Evolutionary conservation across 169 alveolate species (phyloP).

Genomic region (Cyclospora cayetanensis): DNA sequence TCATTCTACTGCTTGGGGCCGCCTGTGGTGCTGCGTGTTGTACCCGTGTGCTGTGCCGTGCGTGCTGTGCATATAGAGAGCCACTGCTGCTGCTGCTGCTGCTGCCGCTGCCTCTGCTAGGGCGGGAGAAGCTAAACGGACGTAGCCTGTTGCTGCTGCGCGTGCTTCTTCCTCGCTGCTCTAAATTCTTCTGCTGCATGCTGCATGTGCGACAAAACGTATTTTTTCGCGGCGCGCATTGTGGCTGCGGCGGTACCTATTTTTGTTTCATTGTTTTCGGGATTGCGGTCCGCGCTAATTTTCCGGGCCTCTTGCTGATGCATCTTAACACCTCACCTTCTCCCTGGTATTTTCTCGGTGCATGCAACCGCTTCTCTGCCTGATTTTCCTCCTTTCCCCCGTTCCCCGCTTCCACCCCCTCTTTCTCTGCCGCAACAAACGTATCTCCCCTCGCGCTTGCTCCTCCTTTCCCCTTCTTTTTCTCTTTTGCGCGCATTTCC

Average conservation of each 20-base stretch:
- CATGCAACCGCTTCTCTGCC: background rate
- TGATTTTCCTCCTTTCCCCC: background rate
- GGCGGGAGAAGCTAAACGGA: no score
- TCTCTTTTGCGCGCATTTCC: background rate
- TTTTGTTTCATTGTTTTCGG: background rate
- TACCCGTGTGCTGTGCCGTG: background rate
- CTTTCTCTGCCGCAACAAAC: no score
- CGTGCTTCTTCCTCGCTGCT: background rate
- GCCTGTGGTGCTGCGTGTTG: background rate
- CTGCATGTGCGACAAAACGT: background rate
- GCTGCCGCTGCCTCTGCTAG: background rate
- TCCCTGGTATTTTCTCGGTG: background rate
- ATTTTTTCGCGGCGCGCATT: background rate
- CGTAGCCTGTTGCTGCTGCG: background rate
- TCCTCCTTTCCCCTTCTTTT: background rate
- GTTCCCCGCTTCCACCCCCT: no score
- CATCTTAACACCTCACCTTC: no score
- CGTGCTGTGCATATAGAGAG: background rate
- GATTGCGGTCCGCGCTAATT: background rate
- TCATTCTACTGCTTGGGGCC: background rate
- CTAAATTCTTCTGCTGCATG: background rate
- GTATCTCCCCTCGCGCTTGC: background rate
- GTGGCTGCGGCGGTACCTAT: background rate
- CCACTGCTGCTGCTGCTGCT: background rate
- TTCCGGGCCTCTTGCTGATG: background rate